Base-by-base conservation (phyloP, 306 rosid species). In the Fragaria vesca region DNA sequence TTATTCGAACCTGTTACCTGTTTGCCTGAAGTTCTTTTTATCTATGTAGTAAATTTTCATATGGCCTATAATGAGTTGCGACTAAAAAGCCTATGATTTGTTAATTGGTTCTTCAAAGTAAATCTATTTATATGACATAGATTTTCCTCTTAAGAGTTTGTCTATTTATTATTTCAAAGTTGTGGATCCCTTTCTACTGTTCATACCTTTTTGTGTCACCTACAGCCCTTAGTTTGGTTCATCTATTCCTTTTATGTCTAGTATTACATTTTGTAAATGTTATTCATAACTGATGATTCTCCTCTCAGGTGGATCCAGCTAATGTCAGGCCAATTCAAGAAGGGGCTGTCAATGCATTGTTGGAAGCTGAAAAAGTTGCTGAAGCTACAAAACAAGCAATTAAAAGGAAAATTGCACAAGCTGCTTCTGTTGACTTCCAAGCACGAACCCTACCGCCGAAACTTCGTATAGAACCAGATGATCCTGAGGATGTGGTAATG, bases 351-450 rank as follows among this genome's bases (percentile, higher is more conserved):
- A 78, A 93, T 87, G 77, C 99, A 60, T 86, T 95, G 84, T 77
- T 89, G 80, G 97, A 95, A 87, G 99, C 97, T 48, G 97, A 95
- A 82, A 91, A 84, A 78, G 90, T 89, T 81, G 98, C 99, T 54
- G 97, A 95, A 88, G 98, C 97, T 67, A 95, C 99, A 76, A 95
- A 95, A 72, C 97, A 89, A 84, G 97, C 97, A 69, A 89, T 95
- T 78, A 93, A 93, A 81, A 90, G 97, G 61, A 95, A 95, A 86
- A 93, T 95, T 82, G 97, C 93, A 0, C 97, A 91, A 82, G 97
- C 99, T 71, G 97, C 89, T 77, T 89, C 97, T 73, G 75, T 93
- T 71, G 99, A 89, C 77, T 77, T 89, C 68, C 97, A 95, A 73
- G 89, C 97, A 13, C 86, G 96, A 71, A 92, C 80, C 83, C 55